These are phyloP conservation scores for Trichosporon sp. DNA, from an alignment of 1,284 basidiomycete species.

Conservation along the genomic window DNA sequence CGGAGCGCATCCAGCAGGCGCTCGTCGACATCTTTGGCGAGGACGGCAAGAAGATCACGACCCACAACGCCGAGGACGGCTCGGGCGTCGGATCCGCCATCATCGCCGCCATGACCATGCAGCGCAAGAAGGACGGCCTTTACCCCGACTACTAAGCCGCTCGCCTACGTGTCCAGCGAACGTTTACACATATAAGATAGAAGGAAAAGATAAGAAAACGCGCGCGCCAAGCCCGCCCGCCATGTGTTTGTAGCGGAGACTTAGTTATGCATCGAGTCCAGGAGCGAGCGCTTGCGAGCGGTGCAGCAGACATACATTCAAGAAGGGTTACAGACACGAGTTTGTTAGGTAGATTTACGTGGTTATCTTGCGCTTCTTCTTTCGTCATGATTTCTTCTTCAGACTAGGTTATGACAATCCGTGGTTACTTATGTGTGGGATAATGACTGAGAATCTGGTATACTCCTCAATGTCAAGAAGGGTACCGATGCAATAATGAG, in stretches of 20 bases:
- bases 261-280: neutral
- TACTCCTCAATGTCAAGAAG: too few relatives aligned
- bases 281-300: neutral
- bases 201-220: neutral
- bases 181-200: neutral
- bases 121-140: slow-evolving; percentile 53
- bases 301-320: slow-evolving; percentile 4
- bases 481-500: neutral
- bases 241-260: neutral
- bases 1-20: slow-evolving; percentile 82
- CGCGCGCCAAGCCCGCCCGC: too few relatives aligned
- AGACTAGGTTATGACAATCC: neutral
- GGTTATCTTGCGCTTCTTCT: neutral
- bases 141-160: slow-evolving; percentile 33
- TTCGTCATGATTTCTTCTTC: neutral
- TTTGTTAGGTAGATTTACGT: neutral
- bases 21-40: slow-evolving; percentile 89
- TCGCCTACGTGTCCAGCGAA: neutral
- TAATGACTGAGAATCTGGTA: neutral
- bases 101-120: slow-evolving; percentile 75
- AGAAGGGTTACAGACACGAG: slow-evolving; percentile 1
- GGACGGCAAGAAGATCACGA: slow-evolving; percentile 80
- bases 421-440: neutral
- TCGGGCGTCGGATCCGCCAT: slow-evolving; percentile 94
- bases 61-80: slow-evolving; percentile 89